These are phyloP conservation scores for Podospora appendiculata DNA, from an alignment of 495 filamentous ascomycete species.

Conservation along the genomic window DNA sequence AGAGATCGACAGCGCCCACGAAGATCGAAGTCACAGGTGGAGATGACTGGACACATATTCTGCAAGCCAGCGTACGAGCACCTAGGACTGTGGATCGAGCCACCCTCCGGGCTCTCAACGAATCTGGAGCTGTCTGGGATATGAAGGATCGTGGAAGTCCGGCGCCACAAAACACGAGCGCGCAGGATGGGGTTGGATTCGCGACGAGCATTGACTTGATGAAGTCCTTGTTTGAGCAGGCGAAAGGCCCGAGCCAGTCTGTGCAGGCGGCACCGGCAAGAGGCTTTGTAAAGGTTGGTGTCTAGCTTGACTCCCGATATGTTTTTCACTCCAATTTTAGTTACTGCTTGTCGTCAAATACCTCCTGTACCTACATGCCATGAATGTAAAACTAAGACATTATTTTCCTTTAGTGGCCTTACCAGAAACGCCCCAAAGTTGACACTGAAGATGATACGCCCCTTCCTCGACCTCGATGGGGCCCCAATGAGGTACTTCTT, in stretches of 20 bases:
- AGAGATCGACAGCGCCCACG: conserved; percentile 49
- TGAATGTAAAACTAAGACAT: conserved; percentile 33
- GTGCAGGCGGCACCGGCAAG: conserved; percentile 30
- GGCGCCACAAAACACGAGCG: conserved; percentile 24
- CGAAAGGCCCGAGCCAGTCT: conserved; percentile 38
- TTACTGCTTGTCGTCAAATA: conserved; percentile 17
- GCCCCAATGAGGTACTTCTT: conserved; percentile 62
- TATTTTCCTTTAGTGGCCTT: conserved; percentile 68
- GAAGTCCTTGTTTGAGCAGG: conserved; percentile 75
- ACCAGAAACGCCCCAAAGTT: conserved; percentile 66
- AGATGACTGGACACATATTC: conserved; percentile 80
- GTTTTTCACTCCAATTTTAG: conserved; percentile 34
- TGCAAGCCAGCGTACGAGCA: conserved; percentile 87
- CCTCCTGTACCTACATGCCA: conserved; percentile 23
- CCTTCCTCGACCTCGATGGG: conserved; percentile 67
- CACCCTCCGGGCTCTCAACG: conserved; percentile 39
- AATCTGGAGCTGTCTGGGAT: conserved; percentile 31
- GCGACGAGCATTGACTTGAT: conserved; percentile 80
- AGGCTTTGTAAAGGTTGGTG: conserved; percentile 43
- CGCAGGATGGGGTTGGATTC: conserved; percentile 52
- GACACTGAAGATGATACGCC: conserved; percentile 51
- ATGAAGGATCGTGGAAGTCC: conserved; percentile 27
- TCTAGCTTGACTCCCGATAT: conserved; percentile 66
- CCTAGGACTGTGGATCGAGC: conserved; percentile 69
- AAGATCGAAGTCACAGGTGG: conserved; percentile 50